phyloP scores from a whole-genome alignment of 1,139 yeast genomes.

The Casaregolazyma suthepensis region DNA sequence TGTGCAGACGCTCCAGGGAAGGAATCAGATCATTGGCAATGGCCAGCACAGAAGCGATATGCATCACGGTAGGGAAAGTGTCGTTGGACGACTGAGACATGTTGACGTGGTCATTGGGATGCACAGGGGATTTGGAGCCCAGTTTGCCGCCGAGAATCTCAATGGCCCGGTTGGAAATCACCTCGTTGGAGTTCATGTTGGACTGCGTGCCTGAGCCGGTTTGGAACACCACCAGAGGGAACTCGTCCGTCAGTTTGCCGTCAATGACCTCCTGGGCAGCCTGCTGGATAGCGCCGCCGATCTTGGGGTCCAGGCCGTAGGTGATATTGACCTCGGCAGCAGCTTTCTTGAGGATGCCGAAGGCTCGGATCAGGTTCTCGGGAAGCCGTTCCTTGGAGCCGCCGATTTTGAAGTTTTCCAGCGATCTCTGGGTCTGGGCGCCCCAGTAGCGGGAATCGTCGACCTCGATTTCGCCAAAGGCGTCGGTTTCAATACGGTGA shows the following conservation, averaged over 20 bases:
- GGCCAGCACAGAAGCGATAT: slow-evolving; percentile 94
- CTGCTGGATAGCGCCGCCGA: slow-evolving; percentile 77
- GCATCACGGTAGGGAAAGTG: slow-evolving; percentile 98
- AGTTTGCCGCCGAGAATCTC: slow-evolving; percentile 86
- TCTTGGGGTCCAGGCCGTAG: slow-evolving; percentile 79
- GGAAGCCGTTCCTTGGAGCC: slow-evolving; percentile 90
- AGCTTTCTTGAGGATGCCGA: slow-evolving; percentile 90
- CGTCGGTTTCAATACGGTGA: slow-evolving; percentile 80
- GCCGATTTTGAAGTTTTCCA: slow-evolving; percentile 91
- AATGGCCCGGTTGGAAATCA: slow-evolving; percentile 95
- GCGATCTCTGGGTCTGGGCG: slow-evolving; percentile 89
- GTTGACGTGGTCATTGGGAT: slow-evolving; percentile 97
- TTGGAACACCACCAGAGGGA: slow-evolving; percentile 97
- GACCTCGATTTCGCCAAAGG: slow-evolving; percentile 93
- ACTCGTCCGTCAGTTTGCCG: slow-evolving; percentile 88
- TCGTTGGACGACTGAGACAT: slow-evolving; percentile 98
- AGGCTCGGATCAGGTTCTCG: slow-evolving; percentile 80
- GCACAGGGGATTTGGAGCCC: slow-evolving; percentile 91
- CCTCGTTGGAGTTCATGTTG: slow-evolving; percentile 98
- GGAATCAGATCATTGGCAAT: slow-evolving; percentile 72
- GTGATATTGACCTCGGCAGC: slow-evolving; percentile 87
- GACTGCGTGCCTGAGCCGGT: slow-evolving; percentile 99
- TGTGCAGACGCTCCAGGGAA: slow-evolving; percentile 67
- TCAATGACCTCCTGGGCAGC: slow-evolving; percentile 94
- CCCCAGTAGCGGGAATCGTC: slow-evolving; percentile 89